A percentile compares a stretch with the other conserved stretches of the same genome.
Conservation (phyloP, 2,329 filamentous ascomycete genomes). For the Seiridium unicorne region DNA sequence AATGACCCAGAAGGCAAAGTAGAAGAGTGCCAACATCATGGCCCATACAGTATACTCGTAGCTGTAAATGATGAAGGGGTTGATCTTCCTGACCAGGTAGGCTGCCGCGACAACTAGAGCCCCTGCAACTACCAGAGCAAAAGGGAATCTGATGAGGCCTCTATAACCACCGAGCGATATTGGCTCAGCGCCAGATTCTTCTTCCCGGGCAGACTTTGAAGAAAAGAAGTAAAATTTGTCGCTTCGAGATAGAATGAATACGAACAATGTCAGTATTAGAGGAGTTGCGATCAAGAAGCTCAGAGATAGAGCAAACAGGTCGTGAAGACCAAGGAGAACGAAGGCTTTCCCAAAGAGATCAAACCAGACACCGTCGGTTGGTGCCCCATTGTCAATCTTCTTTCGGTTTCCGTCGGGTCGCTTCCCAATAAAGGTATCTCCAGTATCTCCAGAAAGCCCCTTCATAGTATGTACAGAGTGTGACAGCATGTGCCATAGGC, state of each 20-base stretch:
- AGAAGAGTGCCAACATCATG: constrained; percentile 81
- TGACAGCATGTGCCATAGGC: constrained; percentile 94
- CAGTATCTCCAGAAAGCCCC: constrained; percentile 67
- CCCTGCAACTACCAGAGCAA: constrained; percentile 68
- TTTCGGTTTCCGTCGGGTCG: constrained; percentile 53
- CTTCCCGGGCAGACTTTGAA: constrained; percentile 53
- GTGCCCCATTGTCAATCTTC: constrained; percentile 65
- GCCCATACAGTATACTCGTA: constrained; percentile 78
- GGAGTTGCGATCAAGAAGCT: constrained; percentile 79
- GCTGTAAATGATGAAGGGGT: constrained; percentile 89
- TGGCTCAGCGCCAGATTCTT: constrained; percentile 55
- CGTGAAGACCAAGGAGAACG: constrained; percentile 75
- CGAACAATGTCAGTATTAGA: constrained; percentile 66
- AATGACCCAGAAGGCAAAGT: constrained; percentile 79
- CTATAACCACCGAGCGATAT: constrained; percentile 72
- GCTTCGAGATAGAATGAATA: constrained; percentile 64
- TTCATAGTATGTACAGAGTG: constrained; percentile 74
- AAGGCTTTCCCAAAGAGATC: constrained; percentile 82
- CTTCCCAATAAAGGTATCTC: constrained; percentile 56
- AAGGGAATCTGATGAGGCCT: constrained; percentile 81
- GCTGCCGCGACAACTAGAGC: constrained; percentile 70
- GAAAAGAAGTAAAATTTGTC: constrained; percentile 92
- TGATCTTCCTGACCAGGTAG: constrained; percentile 76
- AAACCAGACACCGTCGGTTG: constrained; percentile 82
- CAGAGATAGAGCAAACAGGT: constrained; percentile 85